Percentiles rank a stretch among this genome's conserved stretches.
Evolutionary conservation across 2,329 filamentous ascomycete species (phyloP).

Genomic region (Mollisiaceae sp.): DNA sequence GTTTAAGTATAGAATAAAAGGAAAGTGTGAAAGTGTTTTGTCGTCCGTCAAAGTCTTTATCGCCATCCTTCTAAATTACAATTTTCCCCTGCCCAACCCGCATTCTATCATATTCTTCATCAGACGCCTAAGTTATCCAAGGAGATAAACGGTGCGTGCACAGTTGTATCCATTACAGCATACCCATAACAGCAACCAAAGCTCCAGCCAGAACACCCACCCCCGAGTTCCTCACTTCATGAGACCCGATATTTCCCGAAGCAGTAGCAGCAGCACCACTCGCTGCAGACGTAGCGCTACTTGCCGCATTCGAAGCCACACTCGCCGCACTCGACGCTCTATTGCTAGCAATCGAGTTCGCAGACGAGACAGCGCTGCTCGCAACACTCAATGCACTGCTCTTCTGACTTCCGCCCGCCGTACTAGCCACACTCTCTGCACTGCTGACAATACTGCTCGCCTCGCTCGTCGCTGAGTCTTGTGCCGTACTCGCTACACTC

Average conservation of each 20-base stretch:
- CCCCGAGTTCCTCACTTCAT: constrained; percentile 1
- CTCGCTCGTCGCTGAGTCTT: constrained; percentile 13
- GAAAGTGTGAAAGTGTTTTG: too few relatives aligned
- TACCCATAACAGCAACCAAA: constrained; percentile 15
- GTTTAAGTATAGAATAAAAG: too few relatives aligned
- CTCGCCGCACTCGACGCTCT: constrained; percentile 3
- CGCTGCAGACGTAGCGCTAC: not conserved
- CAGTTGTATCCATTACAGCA: constrained; percentile 4
- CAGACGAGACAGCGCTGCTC: not conserved
- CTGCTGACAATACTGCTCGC: constrained; percentile 10
- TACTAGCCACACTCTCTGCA: constrained; percentile 14
- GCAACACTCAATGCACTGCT: constrained; percentile 15
- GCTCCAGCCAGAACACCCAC: constrained; percentile 13
- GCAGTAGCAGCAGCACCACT: not conserved
- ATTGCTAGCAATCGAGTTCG: not conserved
- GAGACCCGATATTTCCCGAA: not conserved
- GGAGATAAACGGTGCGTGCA: too few relatives aligned
- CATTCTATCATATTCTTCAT: not conserved
- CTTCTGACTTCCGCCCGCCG: not conserved
- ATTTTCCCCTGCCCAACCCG: too few relatives aligned
- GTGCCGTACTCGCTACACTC: constrained; percentile 7
- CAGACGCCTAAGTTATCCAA: not conserved
- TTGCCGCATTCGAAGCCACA: constrained; percentile 8
- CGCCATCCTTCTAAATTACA: too few relatives aligned
- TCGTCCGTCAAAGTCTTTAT: too few relatives aligned